Conservation (phyloP, 805 yeast genomes). For the Teunomyces funiuensis region DNA sequence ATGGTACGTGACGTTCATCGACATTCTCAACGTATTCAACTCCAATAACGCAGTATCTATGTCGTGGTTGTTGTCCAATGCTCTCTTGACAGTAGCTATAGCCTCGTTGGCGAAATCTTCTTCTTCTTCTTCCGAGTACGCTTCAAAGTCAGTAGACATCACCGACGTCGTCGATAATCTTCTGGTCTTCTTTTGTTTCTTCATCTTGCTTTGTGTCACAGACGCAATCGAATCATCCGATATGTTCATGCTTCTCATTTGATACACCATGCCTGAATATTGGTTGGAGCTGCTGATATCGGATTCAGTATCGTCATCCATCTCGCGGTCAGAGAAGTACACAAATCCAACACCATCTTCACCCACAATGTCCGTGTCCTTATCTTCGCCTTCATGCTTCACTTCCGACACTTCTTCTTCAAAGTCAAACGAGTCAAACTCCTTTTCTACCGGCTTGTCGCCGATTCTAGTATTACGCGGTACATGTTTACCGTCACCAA, state of each 20-base stretch:
- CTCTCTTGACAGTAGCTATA: conserved; percentile 88
- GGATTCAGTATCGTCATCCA: conserved; percentile 30
- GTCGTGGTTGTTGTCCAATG: conserved; percentile 89
- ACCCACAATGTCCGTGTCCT: conserved; percentile 39
- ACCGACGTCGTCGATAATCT: conserved; percentile 37
- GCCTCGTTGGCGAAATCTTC: conserved; percentile 89
- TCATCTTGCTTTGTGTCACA: conserved; percentile 42
- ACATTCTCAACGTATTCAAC: conserved; percentile 92
- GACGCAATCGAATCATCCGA: conserved; percentile 63
- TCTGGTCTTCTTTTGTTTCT: conserved; percentile 35
- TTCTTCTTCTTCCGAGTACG: conserved; percentile 35
- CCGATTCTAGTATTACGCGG: conserved; percentile 54
- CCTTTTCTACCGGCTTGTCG: conserved; percentile 42
- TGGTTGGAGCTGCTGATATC: conserved; percentile 37
- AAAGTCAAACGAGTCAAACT: conserved; percentile 28
- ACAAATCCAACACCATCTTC: conserved; percentile 50
- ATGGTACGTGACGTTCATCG: conserved; percentile 92
- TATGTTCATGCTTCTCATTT: conserved; percentile 46
- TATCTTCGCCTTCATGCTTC: conserved; percentile 14
- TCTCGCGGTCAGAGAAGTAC: conserved; percentile 48
- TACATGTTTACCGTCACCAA: conserved; percentile 54
- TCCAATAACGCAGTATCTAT: conserved; percentile 90
- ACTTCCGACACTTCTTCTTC: conserved; percentile 26
- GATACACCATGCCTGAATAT: conserved; percentile 46
- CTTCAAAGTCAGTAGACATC: conserved; percentile 49